Evolutionary conservation across 129 eudicot species (phyloP).

Genomic region (Apium graveolens): DNA sequence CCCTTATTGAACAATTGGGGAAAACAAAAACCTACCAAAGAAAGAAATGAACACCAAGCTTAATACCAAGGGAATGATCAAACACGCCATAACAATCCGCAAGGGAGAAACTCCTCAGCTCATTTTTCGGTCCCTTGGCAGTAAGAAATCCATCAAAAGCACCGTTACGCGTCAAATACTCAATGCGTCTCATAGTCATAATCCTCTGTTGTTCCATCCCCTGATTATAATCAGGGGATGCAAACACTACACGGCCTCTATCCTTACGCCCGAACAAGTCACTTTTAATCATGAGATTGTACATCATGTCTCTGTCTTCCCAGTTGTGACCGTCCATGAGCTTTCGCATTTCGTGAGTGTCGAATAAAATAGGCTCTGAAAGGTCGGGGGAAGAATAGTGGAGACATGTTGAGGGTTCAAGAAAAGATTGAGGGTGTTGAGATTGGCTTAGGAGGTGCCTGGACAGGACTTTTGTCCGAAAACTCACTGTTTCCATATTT

Average conservation of each 20-base stretch:
- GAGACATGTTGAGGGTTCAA: constrained; percentile 42
- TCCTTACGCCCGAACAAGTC: constrained; percentile 37
- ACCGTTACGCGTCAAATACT: constrained; percentile 35
- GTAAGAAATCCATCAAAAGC: constrained; percentile 56
- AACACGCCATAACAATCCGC: constrained; percentile 36
- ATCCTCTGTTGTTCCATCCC: constrained; percentile 76
- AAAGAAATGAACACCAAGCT: constrained; percentile 69
- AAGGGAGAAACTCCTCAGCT: constrained; percentile 42
- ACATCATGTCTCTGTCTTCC: constrained; percentile 34
- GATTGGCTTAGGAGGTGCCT: constrained; percentile 39
- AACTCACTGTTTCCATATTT: constrained; percentile 36
- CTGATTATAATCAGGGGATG: constrained; percentile 51
- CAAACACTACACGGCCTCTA: constrained; percentile 47
- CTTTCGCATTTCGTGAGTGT: constrained; percentile 33
- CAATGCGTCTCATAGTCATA: constrained; percentile 55
- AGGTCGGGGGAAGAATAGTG: constrained; percentile 61
- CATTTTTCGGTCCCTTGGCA: constrained; percentile 37
- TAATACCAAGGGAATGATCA: constrained; percentile 76
- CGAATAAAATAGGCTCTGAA: constrained; percentile 30
- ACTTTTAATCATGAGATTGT: constrained; percentile 39
- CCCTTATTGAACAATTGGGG: not conserved
- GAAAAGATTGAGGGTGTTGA: constrained; percentile 17
- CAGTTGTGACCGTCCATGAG: constrained; percentile 48
- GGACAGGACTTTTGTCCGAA: constrained; percentile 42
- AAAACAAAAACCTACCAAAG: constrained; percentile 43